These are phyloP conservation scores for Cyclaneusma minus DNA, from an alignment of 2,329 filamentous ascomycete species.

Conservation along the genomic window DNA sequence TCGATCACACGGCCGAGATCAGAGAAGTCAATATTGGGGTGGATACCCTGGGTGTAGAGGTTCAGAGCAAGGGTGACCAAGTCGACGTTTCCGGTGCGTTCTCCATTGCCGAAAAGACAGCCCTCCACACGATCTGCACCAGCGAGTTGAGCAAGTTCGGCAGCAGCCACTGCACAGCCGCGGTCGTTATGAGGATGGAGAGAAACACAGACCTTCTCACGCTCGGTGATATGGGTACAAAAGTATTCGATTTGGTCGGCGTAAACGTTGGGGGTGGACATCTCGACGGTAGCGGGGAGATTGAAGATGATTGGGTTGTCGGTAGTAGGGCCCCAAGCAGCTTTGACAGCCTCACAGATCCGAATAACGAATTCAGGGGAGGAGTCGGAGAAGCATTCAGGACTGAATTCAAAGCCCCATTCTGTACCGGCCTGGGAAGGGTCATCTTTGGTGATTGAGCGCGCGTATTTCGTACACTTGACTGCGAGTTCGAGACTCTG, in stretches of 20 bases:
- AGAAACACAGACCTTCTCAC: slow-evolving; percentile 77
- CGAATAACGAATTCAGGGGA: slow-evolving; percentile 67
- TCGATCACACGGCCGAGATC: slow-evolving; percentile 77
- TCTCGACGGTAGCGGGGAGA: slow-evolving; percentile 87
- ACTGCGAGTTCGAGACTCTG: slow-evolving; percentile 71
- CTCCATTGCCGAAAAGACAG: slow-evolving; percentile 86
- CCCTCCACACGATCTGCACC: slow-evolving; percentile 90
- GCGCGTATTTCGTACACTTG: slow-evolving; percentile 70
- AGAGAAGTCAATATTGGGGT: slow-evolving; percentile 79
- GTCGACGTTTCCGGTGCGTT: slow-evolving; percentile 91
- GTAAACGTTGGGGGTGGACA: slow-evolving; percentile 88
- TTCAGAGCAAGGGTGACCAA: slow-evolving; percentile 86
- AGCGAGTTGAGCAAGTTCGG: slow-evolving; percentile 90
- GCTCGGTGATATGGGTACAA: slow-evolving; percentile 67
- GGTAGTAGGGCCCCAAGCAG: slow-evolving; percentile 70
- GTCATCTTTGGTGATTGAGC: slow-evolving; percentile 77
- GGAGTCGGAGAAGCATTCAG: slow-evolving; percentile 84
- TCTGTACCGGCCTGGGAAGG: slow-evolving; percentile 38
- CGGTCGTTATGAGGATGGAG: slow-evolving; percentile 93
- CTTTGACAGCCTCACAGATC: slow-evolving; percentile 87
- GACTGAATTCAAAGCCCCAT: slow-evolving; percentile 74
- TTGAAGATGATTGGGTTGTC: slow-evolving; percentile 90
- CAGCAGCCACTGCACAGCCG: slow-evolving; percentile 76
- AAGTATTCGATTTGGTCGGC: slow-evolving; percentile 97
- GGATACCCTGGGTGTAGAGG: slow-evolving; percentile 84